phyloP scores from a whole-genome alignment of 495 filamentous ascomycete genomes.

The Cryomyces minteri region DNA sequence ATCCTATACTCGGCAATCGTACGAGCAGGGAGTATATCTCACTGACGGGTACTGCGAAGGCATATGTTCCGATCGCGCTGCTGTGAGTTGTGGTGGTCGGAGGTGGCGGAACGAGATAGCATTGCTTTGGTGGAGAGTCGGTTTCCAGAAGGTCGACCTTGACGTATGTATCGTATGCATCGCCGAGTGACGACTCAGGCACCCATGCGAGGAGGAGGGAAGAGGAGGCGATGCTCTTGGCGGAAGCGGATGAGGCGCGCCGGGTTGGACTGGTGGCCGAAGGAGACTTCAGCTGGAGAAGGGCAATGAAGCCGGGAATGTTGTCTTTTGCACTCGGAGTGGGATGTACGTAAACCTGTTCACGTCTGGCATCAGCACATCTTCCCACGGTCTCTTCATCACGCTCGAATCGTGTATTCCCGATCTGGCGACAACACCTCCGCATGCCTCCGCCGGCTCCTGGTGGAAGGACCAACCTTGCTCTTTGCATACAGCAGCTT shows the following conservation, averaged over 20 bases:
- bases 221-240: conserved; percentile 29
- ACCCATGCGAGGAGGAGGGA: conserved; percentile 82
- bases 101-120: conserved; percentile 80
- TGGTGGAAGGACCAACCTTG: conserved; percentile 37
- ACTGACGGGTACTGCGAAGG: conserved; percentile 79
- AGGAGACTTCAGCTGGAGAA: conserved; percentile 68
- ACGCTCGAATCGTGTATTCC: too few relatives aligned
- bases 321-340: conserved; percentile 89
- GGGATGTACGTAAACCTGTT: conserved; percentile 89
- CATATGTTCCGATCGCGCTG: conserved; percentile 63
- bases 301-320: conserved; percentile 85
- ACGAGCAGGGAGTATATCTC: conserved; percentile 83
- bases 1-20: conserved; percentile 80
- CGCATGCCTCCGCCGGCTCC: not conserved
- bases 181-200: conserved; percentile 75
- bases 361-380: not conserved
- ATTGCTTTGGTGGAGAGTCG: conserved; percentile 63
- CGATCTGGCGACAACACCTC: too few relatives aligned
- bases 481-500: conserved; percentile 95
- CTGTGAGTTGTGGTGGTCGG: conserved; percentile 59
- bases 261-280: conserved; percentile 18
- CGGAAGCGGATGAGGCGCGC: conserved; percentile 29
- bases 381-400: too few relatives aligned
- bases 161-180: conserved; percentile 74
- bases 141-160: conserved; percentile 81